Evolutionary conservation across 2,329 filamentous ascomycete genomes (phyloP).

Genomic region (Neofusicoccum ribis): DNA sequence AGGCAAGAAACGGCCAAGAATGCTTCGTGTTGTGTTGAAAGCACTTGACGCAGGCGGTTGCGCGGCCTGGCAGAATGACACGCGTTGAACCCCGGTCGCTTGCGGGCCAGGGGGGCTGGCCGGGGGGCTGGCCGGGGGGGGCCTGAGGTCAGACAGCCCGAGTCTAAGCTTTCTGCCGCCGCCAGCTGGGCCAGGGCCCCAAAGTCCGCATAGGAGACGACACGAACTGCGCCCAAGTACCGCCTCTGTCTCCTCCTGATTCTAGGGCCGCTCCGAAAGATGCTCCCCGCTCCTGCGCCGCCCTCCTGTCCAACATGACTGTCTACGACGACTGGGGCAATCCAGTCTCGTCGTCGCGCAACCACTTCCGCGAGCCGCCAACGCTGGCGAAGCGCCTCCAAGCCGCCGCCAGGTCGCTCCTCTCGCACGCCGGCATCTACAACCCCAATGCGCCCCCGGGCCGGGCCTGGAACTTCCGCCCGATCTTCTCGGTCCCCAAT

Average conservation of each 20-base stretch:
- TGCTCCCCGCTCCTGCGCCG: neutral
- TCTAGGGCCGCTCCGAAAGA: neutral
- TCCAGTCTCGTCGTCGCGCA: slow-evolving; percentile 32
- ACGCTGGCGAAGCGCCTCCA: slow-evolving; percentile 33
- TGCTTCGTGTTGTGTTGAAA: slow-evolving; percentile 10
- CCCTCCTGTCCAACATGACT: slow-evolving; percentile 31
- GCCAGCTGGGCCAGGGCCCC: neutral
- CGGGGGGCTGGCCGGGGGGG: too few species aligned
- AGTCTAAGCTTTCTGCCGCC: slow-evolving; percentile 10
- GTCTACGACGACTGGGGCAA: slow-evolving; percentile 42
- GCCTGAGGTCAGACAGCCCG: neutral
- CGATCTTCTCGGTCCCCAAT: slow-evolving; percentile 53
- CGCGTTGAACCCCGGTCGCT: slow-evolving; percentile 3
- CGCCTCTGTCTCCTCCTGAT: neutral
- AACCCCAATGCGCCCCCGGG: slow-evolving; percentile 2
- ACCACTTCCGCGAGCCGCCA: slow-evolving; percentile 36
- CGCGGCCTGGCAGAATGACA: slow-evolving; percentile 5
- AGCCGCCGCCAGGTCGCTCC: slow-evolving; percentile 29
- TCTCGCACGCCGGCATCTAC: slow-evolving; percentile 1
- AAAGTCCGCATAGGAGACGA: slow-evolving; percentile 7
- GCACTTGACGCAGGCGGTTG: slow-evolving; percentile 9
- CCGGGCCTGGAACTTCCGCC: slow-evolving; percentile 13
- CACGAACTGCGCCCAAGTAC: neutral
- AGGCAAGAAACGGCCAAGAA: neutral
- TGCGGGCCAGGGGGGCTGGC: neutral